Base-by-base conservation (phyloP, 345 rosid species). In the Citropsis articulata region DNA sequence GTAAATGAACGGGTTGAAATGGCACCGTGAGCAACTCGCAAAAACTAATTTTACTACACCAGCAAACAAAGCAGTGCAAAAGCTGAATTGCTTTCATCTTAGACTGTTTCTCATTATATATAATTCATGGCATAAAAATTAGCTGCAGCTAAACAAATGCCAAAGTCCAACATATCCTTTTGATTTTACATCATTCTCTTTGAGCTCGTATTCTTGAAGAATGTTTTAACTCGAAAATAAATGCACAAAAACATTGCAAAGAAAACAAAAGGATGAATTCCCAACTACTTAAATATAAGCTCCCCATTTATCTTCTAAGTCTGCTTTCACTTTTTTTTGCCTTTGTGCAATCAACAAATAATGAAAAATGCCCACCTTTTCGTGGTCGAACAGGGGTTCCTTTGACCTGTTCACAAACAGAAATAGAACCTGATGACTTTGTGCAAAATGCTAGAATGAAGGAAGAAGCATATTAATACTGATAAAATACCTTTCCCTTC, bases 311-410 rank as follows among this genome's bases (percentile, higher is more conserved):
- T 86, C 84, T 88, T 83, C 83, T 86, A 30, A 62, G 73, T 77
- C 84, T 89, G 83, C 85, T 86, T 53, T 85, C 90, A 21, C 84
- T 40, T 82, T 85, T 89, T 86, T 90, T 93, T 40, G 90, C 82
- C 92, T 88, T 92, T 62, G 80, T 84, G 75, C 93, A 89, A 74
- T 87, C 89, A 28, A 89, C 90, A 81, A 96, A 94, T 83, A 96
- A 73, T 30, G 92, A 82, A 81, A 92, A 84, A 27, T 85, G 78
- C 24, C 92, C 82, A 9, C 81, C 82, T 82, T 82, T 84, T 42
- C 83, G 72, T 7, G 89, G 25, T 1, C 88, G 88, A 66, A 84
- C 84, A 1, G 79, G 83, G 9, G 92, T 85, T 76, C 91, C 90
- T 80, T 83, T 90, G 7, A 69, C 89, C 97, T 93, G 88, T 85